Evolutionary conservation across 331 rosid genomes (phyloP), one percentile per base, ranked within the genome.

Genomic region (Acacia concinna): DNA sequence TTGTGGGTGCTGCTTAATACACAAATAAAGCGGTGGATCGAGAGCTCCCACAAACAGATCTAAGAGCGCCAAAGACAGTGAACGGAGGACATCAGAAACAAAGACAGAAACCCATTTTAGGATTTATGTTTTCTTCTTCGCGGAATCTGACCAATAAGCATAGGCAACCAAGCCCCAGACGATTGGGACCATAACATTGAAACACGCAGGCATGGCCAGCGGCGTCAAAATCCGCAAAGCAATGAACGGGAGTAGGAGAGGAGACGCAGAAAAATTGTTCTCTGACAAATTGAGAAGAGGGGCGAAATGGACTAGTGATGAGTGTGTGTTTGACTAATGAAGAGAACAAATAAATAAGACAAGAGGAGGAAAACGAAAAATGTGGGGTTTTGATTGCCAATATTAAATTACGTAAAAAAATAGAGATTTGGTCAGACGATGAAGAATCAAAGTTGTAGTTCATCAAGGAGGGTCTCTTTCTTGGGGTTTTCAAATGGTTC

Each of bases 401-500:
- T 68, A 38, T 25, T 67, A 59, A n/a, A n/a, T n/a, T n/a, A n/a
- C n/a, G n/a, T n/a, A n/a, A 35, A 56, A 18, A 76, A 35, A 47
- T 66, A 23, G 83, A 79, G 82, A 81, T 74, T 87, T 79, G 83
- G 85, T 84, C 64, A 44, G 85, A 87, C 63, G 79, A 87, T 15
- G 86, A 52, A 73, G 83, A 80, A 78, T 83, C 81, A 73, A 43
- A 60, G 82, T 27, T 76, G 72, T 38, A 79, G 86, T 78, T 81
- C 78, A 71, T 76, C 81, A 73, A 52, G 75, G 63, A 82, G 59
- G 72, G 90, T 79, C 86, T 51, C 69, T 81, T 82, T 84, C 88
- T 72, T 30, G 86, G 81, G 79, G 73, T 80, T 80, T 84, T 84
- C 85, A 82, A 84, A 81, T 79, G 82, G 77, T 46, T 71, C 81